Percentiles rank a stretch among this genome's conserved stretches.
phyloP scores from a whole-genome alignment of 768 basidiomycete species.

The Boletus tomentosulus region DNA sequence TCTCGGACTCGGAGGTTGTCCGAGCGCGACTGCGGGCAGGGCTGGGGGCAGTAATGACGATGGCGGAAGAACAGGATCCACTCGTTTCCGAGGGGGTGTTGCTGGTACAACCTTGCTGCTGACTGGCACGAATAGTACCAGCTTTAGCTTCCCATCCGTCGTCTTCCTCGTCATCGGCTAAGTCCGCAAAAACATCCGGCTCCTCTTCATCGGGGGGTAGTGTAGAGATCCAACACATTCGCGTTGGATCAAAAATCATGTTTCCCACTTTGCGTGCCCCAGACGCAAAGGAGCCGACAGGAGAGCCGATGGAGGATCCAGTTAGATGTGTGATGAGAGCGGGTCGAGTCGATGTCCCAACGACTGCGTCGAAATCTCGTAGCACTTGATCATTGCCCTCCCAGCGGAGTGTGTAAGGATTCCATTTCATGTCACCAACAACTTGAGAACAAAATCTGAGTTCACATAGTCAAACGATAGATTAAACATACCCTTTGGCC shows the following conservation, averaged over 20 bases:
- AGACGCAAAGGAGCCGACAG: conserved; percentile 65
- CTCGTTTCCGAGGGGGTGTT: conserved; percentile 26
- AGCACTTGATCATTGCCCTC: conserved; percentile 94
- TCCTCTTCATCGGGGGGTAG: conserved; percentile 86
- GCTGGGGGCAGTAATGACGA: conserved; percentile 45
- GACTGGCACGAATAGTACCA: conserved; percentile 72
- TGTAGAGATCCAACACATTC: conserved; percentile 94
- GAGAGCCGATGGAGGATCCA: conserved; percentile 81
- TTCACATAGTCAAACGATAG: conserved; percentile 3
- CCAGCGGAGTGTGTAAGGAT: conserved; percentile 86
- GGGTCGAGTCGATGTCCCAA: conserved; percentile 82
- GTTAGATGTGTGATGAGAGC: conserved; percentile 94
- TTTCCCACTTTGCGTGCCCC: conserved; percentile 91
- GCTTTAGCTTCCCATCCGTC: conserved; percentile 68
- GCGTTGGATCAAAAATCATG: conserved; percentile 94
- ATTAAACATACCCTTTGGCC: conserved; percentile 64
- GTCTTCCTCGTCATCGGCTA: conserved; percentile 86
- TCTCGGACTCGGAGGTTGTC: conserved; percentile 76
- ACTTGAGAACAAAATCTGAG: conserved; percentile 45
- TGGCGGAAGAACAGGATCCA: conserved; percentile 21
- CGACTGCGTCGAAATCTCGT: conserved; percentile 81
- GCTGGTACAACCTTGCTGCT: conserved; percentile 36
- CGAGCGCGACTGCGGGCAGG: conserved; percentile 61
- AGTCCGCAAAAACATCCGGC: conserved; percentile 91
- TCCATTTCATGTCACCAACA: conserved; percentile 97